Evolutionary conservation across 495 filamentous ascomycete genomes (phyloP).

Genomic region (Aspergillus wentii): DNA sequence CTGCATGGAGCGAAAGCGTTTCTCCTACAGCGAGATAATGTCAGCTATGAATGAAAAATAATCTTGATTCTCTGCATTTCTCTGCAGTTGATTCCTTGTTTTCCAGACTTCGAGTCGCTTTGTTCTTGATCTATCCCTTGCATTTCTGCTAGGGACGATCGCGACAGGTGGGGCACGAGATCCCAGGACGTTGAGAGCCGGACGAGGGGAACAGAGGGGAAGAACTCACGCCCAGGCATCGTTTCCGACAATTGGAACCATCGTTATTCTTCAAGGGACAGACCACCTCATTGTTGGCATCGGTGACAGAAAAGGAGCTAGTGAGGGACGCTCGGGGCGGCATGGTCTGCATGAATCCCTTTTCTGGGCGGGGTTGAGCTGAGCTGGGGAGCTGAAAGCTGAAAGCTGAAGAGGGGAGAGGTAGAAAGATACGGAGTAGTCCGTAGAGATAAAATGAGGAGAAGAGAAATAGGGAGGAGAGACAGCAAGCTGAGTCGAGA

Average conservation of each 20-base stretch:
- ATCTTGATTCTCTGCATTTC: too few relatives aligned
- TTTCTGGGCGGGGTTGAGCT: slow-evolving; percentile 15
- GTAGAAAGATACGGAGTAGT: background rate
- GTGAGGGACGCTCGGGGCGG: slow-evolving; percentile 83
- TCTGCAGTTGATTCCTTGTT: too few relatives aligned
- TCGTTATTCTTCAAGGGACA: slow-evolving; percentile 95
- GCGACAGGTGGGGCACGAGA: slow-evolving; percentile 15
- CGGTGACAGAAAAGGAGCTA: slow-evolving; percentile 86
- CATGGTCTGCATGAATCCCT: slow-evolving; percentile 57
- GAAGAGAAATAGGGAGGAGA: background rate
- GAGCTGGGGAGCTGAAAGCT: slow-evolving; percentile 1
- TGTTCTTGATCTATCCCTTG: too few relatives aligned
- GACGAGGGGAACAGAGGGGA: slow-evolving; percentile 8
- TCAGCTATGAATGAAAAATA: slow-evolving; percentile 17
- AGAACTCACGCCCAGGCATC: slow-evolving; percentile 89
- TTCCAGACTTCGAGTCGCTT: too few relatives aligned
- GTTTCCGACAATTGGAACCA: slow-evolving; percentile 94
- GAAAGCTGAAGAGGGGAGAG: background rate
- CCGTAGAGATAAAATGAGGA: background rate
- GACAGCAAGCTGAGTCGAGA: background rate
- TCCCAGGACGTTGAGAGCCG: too few relatives aligned
- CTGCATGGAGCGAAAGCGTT: slow-evolving; percentile 98
- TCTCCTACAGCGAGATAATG: slow-evolving; percentile 58
- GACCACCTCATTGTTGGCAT: slow-evolving; percentile 91
- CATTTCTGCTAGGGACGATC: slow-evolving; percentile 15